These are phyloP conservation scores for Coccomyxa sp. DNA, from an alignment of 139 green algal species.

Conservation along the genomic window DNA sequence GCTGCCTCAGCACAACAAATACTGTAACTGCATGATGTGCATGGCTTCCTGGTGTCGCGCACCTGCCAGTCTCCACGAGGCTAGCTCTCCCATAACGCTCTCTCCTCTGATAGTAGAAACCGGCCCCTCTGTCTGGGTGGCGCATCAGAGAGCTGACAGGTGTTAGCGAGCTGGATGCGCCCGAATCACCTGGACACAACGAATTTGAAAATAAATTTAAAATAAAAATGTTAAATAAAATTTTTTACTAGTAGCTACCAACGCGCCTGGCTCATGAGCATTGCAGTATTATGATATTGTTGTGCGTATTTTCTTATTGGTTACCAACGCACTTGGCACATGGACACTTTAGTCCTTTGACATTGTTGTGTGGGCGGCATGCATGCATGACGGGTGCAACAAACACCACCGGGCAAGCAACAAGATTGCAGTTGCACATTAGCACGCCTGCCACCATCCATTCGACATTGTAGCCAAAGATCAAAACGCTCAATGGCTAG, in stretches of 20 bases:
- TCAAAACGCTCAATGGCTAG: background rate
- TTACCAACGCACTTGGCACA: background rate
- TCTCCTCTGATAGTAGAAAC: slow-evolving; percentile 32
- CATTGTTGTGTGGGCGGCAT: too few relatives aligned
- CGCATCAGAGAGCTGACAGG: background rate
- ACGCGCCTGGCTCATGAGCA: background rate
- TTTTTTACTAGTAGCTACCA: background rate
- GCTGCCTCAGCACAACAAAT: background rate
- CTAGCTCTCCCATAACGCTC: slow-evolving; percentile 20
- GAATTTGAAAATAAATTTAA: background rate
- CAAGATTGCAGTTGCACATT: background rate
- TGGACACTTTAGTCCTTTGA: background rate
- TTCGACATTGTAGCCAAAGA: background rate
- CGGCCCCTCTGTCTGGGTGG: slow-evolving; percentile 6
- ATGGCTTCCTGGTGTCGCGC: background rate
- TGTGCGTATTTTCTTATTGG: background rate
- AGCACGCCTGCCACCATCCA: background rate
- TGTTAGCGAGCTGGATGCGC: background rate
- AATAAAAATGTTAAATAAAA: background rate
- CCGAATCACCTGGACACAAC: background rate
- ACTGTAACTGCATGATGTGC: background rate
- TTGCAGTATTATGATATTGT: background rate
- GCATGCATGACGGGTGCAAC: too few relatives aligned
- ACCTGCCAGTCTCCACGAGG: slow-evolving; percentile 44
- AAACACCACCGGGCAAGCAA: background rate